Conservation (phyloP, 2,329 filamentous ascomycete species). For the Aspergillus costaricaensis region DNA sequence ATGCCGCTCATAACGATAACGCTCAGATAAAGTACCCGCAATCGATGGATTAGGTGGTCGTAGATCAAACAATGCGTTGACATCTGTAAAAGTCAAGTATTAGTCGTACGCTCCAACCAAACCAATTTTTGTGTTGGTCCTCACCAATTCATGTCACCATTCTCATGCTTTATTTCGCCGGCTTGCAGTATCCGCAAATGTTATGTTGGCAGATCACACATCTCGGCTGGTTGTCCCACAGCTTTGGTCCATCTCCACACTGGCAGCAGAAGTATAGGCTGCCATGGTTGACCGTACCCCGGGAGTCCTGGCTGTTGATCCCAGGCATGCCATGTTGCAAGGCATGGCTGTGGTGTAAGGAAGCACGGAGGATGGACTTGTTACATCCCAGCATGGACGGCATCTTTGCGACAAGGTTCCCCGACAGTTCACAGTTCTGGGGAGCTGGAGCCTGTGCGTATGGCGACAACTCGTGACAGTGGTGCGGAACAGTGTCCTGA, state of each 20-base stretch:
- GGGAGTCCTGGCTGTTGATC: conserved; percentile 8
- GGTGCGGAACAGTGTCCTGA: background rate
- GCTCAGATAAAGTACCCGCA: conserved; percentile 8
- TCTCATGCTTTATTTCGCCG: conserved; percentile 29
- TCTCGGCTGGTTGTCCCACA: conserved; percentile 34
- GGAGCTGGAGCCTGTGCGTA: background rate
- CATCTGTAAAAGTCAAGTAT: background rate
- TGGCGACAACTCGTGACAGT: conserved; percentile 6
- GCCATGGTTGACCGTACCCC: conserved; percentile 11
- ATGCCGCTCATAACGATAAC: conserved; percentile 6
- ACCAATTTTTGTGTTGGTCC: too few relatives aligned
- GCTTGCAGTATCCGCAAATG: conserved; percentile 31
- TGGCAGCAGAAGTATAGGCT: conserved; percentile 43
- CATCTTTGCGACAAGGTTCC: background rate
- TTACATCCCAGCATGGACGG: background rate
- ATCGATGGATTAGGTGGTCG: background rate
- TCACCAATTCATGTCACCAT: background rate
- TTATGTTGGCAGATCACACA: conserved; percentile 39
- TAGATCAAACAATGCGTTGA: background rate
- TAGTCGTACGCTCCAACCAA: background rate
- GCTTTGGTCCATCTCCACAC: conserved; percentile 43
- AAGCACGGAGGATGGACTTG: background rate
- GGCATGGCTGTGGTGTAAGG: background rate
- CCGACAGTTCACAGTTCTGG: background rate
- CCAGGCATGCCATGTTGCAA: background rate